Base-by-base conservation (phyloP, 1,284 basidiomycete species). In the Cronartium quercuum region DNA sequence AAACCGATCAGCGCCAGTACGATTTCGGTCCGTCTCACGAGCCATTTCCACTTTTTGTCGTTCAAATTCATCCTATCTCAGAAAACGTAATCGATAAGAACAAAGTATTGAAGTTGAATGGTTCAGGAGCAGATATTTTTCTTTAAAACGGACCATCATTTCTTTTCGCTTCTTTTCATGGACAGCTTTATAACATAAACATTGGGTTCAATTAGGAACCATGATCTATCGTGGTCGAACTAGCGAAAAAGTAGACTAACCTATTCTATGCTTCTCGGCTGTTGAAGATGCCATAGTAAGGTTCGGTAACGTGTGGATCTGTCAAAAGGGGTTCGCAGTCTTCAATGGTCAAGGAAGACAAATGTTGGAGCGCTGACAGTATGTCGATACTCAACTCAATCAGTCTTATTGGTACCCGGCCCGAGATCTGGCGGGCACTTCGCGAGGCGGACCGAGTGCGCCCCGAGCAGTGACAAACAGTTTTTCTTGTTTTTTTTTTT, bases 11-110 rank as follows among this genome's bases (percentile, higher is more conserved):
- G 87, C 84, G 13, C 76, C 76, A 24, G 80, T 80, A 3, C 80
- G 79, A 75, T 83, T 82, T 12, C 79, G 77, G 18, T 79, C 78
- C 1, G 79, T 76, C 66, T 81, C 80, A 21, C 77, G 80, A 77
- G 91, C 88, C 80, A 95, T 87, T 60, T 86, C 88, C 78, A 90
- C 88, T 80, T 92, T 93, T 81, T 94, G 91, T n/a, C 90, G 87
- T 79, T 93, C 90, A 79, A 88, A 95, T 68, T 92, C 91, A 80
- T 92, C 90, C 82, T 81, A 76, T n/a, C 24, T 41, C 5, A 24
- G n/a, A 34, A 24, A 42, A 65, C 34, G 12, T 65, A 9, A 21
- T 61, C 13, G 29, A 6, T 24, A 29, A 29, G 29, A 29, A 29
- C 29, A 29, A 2, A 29, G 4, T n/a, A 29, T 5, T 21, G 29